Conservation (phyloP, 192 early-diverging fungal genomes). For the Piromyces sp. region DNA sequence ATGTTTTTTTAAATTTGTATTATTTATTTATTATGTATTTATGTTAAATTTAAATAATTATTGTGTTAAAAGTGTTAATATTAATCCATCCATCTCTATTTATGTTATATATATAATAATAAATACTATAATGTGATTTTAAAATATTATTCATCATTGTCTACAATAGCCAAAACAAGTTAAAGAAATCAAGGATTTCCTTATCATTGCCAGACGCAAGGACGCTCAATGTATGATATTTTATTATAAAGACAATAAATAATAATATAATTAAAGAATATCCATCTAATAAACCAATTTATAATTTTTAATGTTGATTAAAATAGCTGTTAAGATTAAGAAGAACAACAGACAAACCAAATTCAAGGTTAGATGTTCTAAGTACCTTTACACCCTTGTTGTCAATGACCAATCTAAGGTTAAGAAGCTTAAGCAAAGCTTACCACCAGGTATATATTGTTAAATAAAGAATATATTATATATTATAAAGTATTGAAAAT, state of each 20-base stretch:
- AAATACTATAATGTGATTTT: no score
- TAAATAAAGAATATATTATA: not conserved
- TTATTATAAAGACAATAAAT: not conserved
- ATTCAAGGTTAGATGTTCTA: slow-evolving; percentile 98
- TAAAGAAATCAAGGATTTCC: slow-evolving; percentile 94
- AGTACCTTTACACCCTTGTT: slow-evolving; percentile 94
- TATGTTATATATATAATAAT: no score
- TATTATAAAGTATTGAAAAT: no score
- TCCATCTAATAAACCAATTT: no score
- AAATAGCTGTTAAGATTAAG: slow-evolving; percentile 72
- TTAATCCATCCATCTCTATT: not conserved
- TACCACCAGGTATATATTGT: slow-evolving; percentile 62
- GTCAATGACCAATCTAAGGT: slow-evolving; percentile 90
- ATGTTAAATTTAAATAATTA: no score
- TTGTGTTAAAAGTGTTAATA: no score
- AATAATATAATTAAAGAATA: no score
- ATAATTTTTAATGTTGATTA: no score
- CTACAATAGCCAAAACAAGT: slow-evolving; percentile 96
- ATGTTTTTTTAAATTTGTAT: not conserved
- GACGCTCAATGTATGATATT: slow-evolving; percentile 60
- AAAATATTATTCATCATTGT: no score
- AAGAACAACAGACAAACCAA: slow-evolving; percentile 80
- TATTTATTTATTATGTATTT: no score
- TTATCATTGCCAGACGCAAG: slow-evolving; percentile 87
- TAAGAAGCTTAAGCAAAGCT: slow-evolving; percentile 82